Conservation (phyloP, 2,329 filamentous ascomycete genomes). For the Fusarium multiceps region DNA sequence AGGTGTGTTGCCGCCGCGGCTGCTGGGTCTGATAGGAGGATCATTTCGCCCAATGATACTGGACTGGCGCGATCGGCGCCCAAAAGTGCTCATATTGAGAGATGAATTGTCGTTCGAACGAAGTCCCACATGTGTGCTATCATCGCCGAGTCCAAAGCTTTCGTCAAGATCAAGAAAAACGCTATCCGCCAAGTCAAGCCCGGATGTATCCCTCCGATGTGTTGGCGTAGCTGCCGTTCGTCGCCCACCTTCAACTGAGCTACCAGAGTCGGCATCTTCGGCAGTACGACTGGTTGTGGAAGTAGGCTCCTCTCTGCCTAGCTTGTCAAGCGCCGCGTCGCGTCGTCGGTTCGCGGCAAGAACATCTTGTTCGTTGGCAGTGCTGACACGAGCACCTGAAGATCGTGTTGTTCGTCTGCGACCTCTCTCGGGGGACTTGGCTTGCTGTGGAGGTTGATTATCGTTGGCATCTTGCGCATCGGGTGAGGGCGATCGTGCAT, state of each 20-base stretch:
- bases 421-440: conserved; percentile 39
- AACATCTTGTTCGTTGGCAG: conserved; percentile 45
- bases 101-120: conserved; percentile 59
- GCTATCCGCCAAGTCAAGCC: conserved; percentile 61
- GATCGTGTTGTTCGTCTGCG: conserved; percentile 43
- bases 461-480: conserved; percentile 31
- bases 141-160: conserved; percentile 57
- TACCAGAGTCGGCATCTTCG: conserved; percentile 47
- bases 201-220: conserved; percentile 57
- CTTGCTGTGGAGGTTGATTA: conserved; percentile 21
- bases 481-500: conserved; percentile 32
- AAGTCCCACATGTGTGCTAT: conserved; percentile 49
- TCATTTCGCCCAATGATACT: conserved; percentile 64
- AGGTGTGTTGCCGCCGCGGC: conserved; percentile 60
- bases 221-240: conserved; percentile 50
- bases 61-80: conserved; percentile 59
- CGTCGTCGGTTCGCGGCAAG: conserved; percentile 46
- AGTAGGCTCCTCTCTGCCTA: conserved; percentile 52
- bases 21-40: conserved; percentile 64
- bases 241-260: conserved; percentile 54
- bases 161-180: conserved; percentile 60
- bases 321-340: conserved; percentile 53
- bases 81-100: conserved; percentile 60
- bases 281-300: conserved; percentile 44
- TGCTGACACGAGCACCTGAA: conserved; percentile 32